These are phyloP conservation scores for Pisolithus sp. DNA, from an alignment of 768 basidiomycete species.

Conservation along the genomic window DNA sequence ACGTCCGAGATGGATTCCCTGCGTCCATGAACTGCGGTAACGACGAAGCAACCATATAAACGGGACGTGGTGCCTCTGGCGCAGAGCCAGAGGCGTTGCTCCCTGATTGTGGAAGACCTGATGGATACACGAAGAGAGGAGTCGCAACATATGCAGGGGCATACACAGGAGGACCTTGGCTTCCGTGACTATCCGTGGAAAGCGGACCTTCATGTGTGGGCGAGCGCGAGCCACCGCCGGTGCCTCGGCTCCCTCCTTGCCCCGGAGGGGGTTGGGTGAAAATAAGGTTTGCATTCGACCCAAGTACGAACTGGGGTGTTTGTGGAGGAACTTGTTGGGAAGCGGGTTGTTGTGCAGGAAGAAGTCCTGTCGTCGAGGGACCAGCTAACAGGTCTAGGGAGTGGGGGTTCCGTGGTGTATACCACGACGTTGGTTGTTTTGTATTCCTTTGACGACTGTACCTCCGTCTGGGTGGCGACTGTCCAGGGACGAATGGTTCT, in stretches of 20 bases:
- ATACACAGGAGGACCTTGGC: conserved; percentile 17
- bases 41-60: conserved; percentile 25
- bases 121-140: conserved; percentile 24
- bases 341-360: conserved; percentile 13
- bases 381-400: conserved; percentile 25
- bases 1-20: conserved; percentile 14
- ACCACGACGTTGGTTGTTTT: conserved; percentile 25
- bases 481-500: conserved; percentile 41
- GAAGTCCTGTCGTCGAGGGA: conserved; percentile 25
- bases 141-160: conserved; percentile 26
- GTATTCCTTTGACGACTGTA: conserved; percentile 21
- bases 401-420: conserved; percentile 20
- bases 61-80: conserved; percentile 18
- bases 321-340: conserved; percentile 3
- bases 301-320: conserved; percentile 25
- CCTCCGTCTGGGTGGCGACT: conserved; percentile 20
- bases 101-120: conserved; percentile 25
- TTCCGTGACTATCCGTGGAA: conserved; percentile 28
- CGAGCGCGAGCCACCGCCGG: conserved; percentile 17
- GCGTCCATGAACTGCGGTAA: conserved; percentile 18
- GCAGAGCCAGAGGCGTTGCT: conserved; percentile 13
- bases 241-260: conserved; percentile 6
- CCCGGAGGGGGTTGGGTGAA: conserved; percentile 17
- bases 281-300: conserved; percentile 25
- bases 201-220: conserved; percentile 26